Conservation (phyloP, 2,329 filamentous ascomycete species). For the Colletotrichum tabaci region DNA sequence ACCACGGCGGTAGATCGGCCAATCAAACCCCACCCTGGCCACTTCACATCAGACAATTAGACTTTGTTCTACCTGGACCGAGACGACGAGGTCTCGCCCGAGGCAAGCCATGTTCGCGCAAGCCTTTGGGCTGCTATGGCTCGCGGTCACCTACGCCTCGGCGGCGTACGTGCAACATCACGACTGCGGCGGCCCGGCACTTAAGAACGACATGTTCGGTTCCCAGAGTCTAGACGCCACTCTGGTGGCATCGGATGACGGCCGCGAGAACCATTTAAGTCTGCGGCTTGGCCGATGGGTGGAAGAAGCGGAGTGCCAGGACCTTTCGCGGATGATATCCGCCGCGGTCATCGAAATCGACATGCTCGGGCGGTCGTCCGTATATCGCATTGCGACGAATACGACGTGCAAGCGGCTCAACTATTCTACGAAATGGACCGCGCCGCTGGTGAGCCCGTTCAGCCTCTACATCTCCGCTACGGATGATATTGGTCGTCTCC, state of each 20-base stretch:
- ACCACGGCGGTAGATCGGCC: neutral
- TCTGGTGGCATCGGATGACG: conserved; percentile 4
- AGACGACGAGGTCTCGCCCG: neutral
- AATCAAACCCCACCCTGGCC: neutral
- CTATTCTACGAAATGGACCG: neutral
- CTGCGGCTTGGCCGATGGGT: conserved; percentile 15
- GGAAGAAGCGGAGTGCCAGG: conserved; percentile 31
- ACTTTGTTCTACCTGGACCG: neutral
- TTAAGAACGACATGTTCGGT: conserved; percentile 10
- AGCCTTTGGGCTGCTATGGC: conserved; percentile 20
- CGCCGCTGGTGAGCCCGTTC: neutral
- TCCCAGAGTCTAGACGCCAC: conserved; percentile 4
- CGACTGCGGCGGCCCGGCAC: conserved; percentile 32
- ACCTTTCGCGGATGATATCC: conserved; percentile 15
- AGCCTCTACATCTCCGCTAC: conserved; percentile 19
- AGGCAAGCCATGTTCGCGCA: conserved; percentile 7
- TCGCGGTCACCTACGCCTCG: conserved; percentile 27
- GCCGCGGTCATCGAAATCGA: conserved; percentile 20
- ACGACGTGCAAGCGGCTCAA: conserved; percentile 18
- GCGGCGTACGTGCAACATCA: conserved; percentile 45
- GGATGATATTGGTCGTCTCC: conserved; percentile 33
- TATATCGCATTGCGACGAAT: conserved; percentile 11
- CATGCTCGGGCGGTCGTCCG: conserved; percentile 33
- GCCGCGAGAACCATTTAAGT: conserved; percentile 12
- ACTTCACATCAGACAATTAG: neutral